These are phyloP conservation scores for Breviolum minutum DNA, from an alignment of 73 alveolate genomes.

Conservation along the genomic window DNA sequence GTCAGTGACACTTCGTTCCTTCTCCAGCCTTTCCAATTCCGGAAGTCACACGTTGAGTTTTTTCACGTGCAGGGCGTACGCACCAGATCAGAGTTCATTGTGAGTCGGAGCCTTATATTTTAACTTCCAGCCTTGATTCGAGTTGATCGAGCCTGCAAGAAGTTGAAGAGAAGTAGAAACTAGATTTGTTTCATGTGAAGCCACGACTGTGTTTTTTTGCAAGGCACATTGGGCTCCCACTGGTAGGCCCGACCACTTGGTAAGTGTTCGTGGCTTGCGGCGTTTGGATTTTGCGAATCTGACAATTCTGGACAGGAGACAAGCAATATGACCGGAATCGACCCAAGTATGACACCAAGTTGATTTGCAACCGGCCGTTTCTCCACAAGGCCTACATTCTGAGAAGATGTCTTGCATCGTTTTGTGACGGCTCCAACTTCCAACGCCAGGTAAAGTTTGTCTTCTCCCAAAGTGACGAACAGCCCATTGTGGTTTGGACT, in stretches of 20 bases:
- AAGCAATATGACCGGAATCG: conserved; percentile 15
- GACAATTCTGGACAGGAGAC: background rate
- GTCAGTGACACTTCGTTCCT: too few relatives aligned
- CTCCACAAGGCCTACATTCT: background rate
- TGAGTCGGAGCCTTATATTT: background rate
- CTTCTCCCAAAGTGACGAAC: background rate
- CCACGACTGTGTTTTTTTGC: background rate
- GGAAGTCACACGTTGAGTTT: too few relatives aligned
- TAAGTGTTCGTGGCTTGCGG: background rate
- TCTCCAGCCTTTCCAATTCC: too few relatives aligned
- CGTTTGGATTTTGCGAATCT: too few relatives aligned
- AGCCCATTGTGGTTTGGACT: conserved; percentile 49
- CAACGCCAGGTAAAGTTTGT: background rate
- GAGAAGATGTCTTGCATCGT: background rate
- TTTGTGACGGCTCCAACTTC: background rate
- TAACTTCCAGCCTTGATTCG: too few relatives aligned
- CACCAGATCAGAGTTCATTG: conserved; percentile 48
- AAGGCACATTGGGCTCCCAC: conserved; percentile 36
- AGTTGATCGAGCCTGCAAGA: too few relatives aligned
- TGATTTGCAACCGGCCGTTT: conserved; percentile 28
- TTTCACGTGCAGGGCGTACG: background rate
- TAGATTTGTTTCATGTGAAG: too few relatives aligned
- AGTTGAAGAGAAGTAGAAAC: too few relatives aligned
- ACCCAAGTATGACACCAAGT: background rate
- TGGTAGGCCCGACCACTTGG: background rate